Evolutionary conservation across 805 yeast genomes (phyloP).

Genomic region (Cyberlindnera mrakii): DNA sequence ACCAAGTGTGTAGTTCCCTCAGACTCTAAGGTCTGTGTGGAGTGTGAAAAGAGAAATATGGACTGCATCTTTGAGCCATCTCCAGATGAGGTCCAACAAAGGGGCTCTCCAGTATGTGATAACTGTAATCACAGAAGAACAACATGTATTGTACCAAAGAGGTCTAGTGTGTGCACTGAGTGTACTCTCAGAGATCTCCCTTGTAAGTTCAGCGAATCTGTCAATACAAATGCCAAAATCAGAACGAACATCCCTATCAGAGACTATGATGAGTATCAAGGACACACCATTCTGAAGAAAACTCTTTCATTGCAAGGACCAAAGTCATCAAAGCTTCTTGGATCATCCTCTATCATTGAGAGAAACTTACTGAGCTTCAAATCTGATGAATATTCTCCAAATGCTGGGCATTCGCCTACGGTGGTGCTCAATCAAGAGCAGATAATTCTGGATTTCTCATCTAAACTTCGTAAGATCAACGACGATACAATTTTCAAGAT

Average conservation of each 20-base stretch:
- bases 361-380: conserved; percentile 17
- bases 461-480: conserved; percentile 20
- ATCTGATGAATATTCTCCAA: background rate
- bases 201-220: conserved; percentile 18
- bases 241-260: conserved; percentile 21
- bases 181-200: conserved; percentile 20
- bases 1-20: conserved; percentile 13
- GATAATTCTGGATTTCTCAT: conserved; percentile 8
- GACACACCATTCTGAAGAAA: conserved; percentile 24
- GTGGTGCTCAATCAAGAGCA: conserved; percentile 13
- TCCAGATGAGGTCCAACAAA: conserved; percentile 1
- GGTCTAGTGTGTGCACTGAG: conserved; percentile 16
- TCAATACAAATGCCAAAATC: conserved; percentile 10
- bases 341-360: conserved; percentile 23
- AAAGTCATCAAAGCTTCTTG: conserved; percentile 22
- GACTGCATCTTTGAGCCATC: conserved; percentile 10
- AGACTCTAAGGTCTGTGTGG: conserved; percentile 9
- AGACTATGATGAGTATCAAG: conserved; percentile 24
- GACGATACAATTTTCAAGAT: conserved; percentile 20
- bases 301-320: conserved; percentile 24
- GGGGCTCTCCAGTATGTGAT: conserved; percentile 13
- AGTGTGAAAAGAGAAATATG: conserved; percentile 13
- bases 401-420: conserved; percentile 7
- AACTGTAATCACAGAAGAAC: conserved; percentile 20
- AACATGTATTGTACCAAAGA: conserved; percentile 16